Evolutionary conservation across 345 rosid genomes (phyloP).

Genomic region (Aethionema arabicum): DNA sequence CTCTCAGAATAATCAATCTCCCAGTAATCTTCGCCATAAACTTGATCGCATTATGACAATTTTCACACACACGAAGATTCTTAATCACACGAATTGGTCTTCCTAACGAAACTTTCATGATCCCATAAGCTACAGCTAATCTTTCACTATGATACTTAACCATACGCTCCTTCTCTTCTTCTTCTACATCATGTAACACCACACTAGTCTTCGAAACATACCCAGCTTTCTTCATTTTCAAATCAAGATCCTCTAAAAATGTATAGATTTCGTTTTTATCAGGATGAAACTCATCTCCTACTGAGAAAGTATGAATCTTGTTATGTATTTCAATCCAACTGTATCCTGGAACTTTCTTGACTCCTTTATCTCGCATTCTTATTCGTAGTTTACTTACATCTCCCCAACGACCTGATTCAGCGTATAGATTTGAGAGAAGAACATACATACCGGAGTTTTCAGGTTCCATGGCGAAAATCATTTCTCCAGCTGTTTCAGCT

Average conservation of each 20-base stretch:
- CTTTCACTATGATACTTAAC: slow-evolving; percentile 57
- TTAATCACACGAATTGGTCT: slow-evolving; percentile 56
- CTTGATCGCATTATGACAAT: slow-evolving; percentile 55
- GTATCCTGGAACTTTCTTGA: slow-evolving; percentile 54
- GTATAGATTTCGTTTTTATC: slow-evolving; percentile 47
- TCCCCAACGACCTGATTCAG: slow-evolving; percentile 54
- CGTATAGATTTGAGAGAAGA: slow-evolving; percentile 56
- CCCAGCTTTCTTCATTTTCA: slow-evolving; percentile 51
- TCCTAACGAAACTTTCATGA: slow-evolving; percentile 46
- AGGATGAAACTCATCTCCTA: slow-evolving; percentile 48
- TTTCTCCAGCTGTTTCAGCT: slow-evolving; percentile 50
- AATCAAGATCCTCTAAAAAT: slow-evolving; percentile 48
- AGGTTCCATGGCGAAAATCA: slow-evolving; percentile 52
- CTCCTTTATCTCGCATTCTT: slow-evolving; percentile 52
- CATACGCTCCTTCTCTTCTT: slow-evolving; percentile 63
- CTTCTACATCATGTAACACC: slow-evolving; percentile 59
- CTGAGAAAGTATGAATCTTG: slow-evolving; percentile 51
- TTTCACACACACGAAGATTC: slow-evolving; percentile 54
- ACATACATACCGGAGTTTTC: slow-evolving; percentile 60
- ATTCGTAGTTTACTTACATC: slow-evolving; percentile 54
- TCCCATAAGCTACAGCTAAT: slow-evolving; percentile 55
- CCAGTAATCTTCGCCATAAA: slow-evolving; percentile 47
- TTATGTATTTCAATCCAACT: slow-evolving; percentile 60
- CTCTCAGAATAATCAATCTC: slow-evolving; percentile 53
- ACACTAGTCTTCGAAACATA: slow-evolving; percentile 44